These are phyloP conservation scores for Wickerhamomyces xylosicus DNA, from an alignment of 805 yeast genomes.

Conservation along the genomic window DNA sequence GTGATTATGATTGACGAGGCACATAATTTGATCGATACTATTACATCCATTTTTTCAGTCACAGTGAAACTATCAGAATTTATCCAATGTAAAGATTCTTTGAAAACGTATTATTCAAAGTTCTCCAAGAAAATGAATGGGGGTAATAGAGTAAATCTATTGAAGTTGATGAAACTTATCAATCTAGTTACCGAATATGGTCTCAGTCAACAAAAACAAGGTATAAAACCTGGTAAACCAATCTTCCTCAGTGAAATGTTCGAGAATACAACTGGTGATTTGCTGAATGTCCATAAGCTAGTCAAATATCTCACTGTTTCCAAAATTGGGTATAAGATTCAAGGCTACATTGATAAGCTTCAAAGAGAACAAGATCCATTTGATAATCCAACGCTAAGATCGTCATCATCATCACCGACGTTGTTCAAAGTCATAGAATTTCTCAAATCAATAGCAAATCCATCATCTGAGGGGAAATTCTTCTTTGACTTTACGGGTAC, in stretches of 20 bases:
- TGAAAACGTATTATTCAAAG: conserved; percentile 45
- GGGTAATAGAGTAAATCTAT: conserved; percentile 59
- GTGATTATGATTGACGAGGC: conserved; percentile 87
- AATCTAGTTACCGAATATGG: conserved; percentile 42
- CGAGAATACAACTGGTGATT: conserved; percentile 49
- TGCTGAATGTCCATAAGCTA: conserved; percentile 58
- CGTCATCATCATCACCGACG: conserved; percentile 1
- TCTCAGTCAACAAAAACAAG: conserved; percentile 16
- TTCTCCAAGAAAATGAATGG: conserved; percentile 59
- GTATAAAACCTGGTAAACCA: conserved; percentile 39
- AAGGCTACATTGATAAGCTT: conserved; percentile 44
- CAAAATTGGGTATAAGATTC: conserved; percentile 78
- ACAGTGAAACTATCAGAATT: conserved; percentile 43
- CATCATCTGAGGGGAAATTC: conserved; percentile 69
- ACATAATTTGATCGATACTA: conserved; percentile 75
- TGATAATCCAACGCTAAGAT: not conserved
- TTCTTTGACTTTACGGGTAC: conserved; percentile 44
- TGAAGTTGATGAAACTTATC: conserved; percentile 51
- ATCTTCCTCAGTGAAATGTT: conserved; percentile 45
- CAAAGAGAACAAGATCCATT: conserved; percentile 8
- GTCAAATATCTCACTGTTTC: conserved; percentile 53
- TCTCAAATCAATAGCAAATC: conserved; percentile 55
- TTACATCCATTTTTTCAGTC: conserved; percentile 59
- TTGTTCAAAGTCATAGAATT: conserved; percentile 60
- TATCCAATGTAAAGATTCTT: conserved; percentile 29